Percentiles rank a stretch among this genome's conserved stretches.
These are phyloP conservation scores for Acarospora socialis DNA, from an alignment of 2,329 filamentous ascomycete genomes.

Conservation along the genomic window DNA sequence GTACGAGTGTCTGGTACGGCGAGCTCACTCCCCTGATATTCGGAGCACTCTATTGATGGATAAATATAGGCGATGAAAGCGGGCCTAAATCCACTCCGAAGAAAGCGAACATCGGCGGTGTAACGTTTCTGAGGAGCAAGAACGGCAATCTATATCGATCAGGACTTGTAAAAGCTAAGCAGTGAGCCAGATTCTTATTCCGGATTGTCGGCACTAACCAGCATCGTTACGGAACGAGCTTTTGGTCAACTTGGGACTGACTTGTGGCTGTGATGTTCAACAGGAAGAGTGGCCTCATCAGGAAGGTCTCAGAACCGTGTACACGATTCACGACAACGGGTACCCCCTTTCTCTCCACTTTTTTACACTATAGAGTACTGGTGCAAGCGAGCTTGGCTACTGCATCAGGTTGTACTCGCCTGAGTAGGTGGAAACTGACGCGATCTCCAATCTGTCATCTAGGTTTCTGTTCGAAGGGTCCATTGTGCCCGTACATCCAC, in stretches of 20 bases:
- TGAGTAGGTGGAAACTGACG: constrained; percentile 28
- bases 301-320: constrained; percentile 61
- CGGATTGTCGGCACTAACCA: too few relatives aligned
- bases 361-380: constrained; percentile 13
- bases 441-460: constrained; percentile 19
- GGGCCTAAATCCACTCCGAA: constrained; percentile 68
- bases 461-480: constrained; percentile 80
- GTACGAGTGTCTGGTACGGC: constrained; percentile 55
- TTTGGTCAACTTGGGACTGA: not conserved
- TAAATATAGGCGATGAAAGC: constrained; percentile 8
- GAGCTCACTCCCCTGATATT: constrained; percentile 2
- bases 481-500: constrained; percentile 66
- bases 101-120: constrained; percentile 55
- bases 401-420: not conserved
- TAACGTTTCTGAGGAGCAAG: constrained; percentile 74
- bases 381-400: not conserved
- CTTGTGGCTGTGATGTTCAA: not conserved
- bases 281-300: not conserved
- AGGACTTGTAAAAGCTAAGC: constrained; percentile 59
- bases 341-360: constrained; percentile 23
- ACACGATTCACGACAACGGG: constrained; percentile 45
- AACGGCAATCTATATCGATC: constrained; percentile 73
- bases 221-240: not conserved
- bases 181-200: constrained; percentile 44
- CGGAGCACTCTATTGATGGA: constrained; percentile 1